phyloP scores from a whole-genome alignment of 768 basidiomycete species.

The Harrya chromipes region DNA sequence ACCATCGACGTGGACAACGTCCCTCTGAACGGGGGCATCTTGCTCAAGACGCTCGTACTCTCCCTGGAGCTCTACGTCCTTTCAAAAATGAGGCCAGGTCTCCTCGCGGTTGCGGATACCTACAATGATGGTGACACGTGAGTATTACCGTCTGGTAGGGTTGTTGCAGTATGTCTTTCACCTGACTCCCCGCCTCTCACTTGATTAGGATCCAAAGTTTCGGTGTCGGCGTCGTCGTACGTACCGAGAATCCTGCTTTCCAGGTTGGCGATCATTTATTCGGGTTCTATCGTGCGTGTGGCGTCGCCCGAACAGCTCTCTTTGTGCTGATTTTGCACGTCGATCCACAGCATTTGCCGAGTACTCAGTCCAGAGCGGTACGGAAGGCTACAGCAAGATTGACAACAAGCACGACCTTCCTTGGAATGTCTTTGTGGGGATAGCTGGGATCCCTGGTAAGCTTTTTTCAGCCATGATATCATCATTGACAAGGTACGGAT shows the following conservation, averaged over 20 bases:
- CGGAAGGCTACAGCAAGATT: conserved; percentile 6
- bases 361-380: conserved; percentile 5
- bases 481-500: too few relatives aligned
- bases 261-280: conserved; percentile 2
- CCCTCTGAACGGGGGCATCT: conserved; percentile 42
- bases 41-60: conserved; percentile 49
- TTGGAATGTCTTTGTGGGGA: conserved; percentile 27
- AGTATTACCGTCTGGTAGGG: not conserved
- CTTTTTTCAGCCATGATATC: not conserved
- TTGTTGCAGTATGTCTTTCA: not conserved
- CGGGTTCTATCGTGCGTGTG: conserved; percentile 26
- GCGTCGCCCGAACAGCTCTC: not conserved
- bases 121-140: conserved; percentile 8
- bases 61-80: conserved; percentile 47
- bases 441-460: conserved; percentile 26
- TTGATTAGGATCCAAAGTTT: conserved; percentile 27
- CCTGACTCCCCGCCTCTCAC: too few relatives aligned
- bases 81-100: conserved; percentile 34
- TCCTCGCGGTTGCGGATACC: not conserved
- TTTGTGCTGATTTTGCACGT: conserved; percentile 11
- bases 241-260: conserved; percentile 5
- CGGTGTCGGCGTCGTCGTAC: conserved; percentile 34
- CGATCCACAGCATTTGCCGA: conserved; percentile 26
- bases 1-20: conserved; percentile 50
- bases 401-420: conserved; percentile 27